These are phyloP conservation scores for Phytophthora citricola DNA, from an alignment of 352 stramenopile genomes.

Conservation along the genomic window DNA sequence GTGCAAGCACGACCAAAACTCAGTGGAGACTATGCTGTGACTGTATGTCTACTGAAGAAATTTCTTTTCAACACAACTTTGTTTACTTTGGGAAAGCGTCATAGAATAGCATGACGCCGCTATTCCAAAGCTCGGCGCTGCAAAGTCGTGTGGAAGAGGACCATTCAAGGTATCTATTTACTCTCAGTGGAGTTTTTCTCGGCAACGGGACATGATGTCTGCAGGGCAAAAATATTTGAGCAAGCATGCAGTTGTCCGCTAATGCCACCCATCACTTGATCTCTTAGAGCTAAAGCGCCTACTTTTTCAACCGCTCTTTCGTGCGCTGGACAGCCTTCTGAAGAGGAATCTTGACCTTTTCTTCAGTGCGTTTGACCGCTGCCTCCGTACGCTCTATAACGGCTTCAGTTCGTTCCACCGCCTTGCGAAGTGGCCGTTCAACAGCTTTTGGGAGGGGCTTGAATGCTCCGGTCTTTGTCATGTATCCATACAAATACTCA, in stretches of 20 bases:
- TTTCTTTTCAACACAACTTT: too few species aligned
- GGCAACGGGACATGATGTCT: too few species aligned
- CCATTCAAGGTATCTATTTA: too few species aligned
- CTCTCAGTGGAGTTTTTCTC: too few species aligned
- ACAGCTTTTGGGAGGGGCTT: slow-evolving; percentile 54
- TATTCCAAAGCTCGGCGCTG: too few species aligned
- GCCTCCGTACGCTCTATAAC: slow-evolving; percentile 32
- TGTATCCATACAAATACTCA: slow-evolving; percentile 80
- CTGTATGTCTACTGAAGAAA: too few species aligned
- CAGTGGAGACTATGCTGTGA: neutral
- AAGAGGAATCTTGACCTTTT: slow-evolving; percentile 26
- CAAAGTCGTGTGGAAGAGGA: too few species aligned
- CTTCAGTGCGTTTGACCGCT: slow-evolving; percentile 43
- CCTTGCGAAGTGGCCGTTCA: slow-evolving; percentile 31
- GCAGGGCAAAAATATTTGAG: too few species aligned
- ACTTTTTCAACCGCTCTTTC: slow-evolving; percentile 39
- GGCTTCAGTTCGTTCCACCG: slow-evolving; percentile 40
- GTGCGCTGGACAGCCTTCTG: slow-evolving; percentile 33
- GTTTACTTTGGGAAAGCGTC: too few species aligned
- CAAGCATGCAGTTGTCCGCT: too few species aligned
- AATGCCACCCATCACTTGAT: too few species aligned
- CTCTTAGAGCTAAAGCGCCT: slow-evolving; percentile 3
- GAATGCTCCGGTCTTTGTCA: slow-evolving; percentile 76
- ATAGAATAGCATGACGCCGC: too few species aligned
- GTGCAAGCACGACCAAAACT: neutral